Base-by-base conservation (phyloP, 176 grass and related monocot genomes). In the Phoenix dactylifera region DNA sequence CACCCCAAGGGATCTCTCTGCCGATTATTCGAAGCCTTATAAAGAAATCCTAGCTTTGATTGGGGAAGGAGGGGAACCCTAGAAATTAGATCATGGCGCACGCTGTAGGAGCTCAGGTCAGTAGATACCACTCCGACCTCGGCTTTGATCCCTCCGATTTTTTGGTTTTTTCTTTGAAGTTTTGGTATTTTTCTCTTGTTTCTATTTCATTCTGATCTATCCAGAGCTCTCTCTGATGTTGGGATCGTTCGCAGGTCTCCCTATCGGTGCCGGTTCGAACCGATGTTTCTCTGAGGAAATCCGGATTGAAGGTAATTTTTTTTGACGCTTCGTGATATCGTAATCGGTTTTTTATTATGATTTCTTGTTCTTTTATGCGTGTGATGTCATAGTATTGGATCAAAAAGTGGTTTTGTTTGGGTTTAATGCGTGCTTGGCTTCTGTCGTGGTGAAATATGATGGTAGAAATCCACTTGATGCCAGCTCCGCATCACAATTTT, bases 41-140 rank as follows among this genome's bases (percentile, higher is more conserved):
- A 44, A 44, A 12, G 9, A 49, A 50, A 52, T 48, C 48, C 56
- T 60, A 32, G n/a, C 28, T 39, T 39, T 39, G 35, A 39, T 3
- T 12, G 35, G 35, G 58, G 70, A 17, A 62, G 18, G 18, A 10
- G 50, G 18, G 26, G 18, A 55, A 39, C 18, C 15, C 3, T 55
- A 20, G 12, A 1, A 57, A 51, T 15, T 62, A 44, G 55, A n/a
- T 56, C 60, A 82, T 82, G 79, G 73, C 73, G 62, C 79, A 68
- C 30, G 67, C 73, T 55, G 54, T 82, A n/a, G 68, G 67, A 67
- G 55, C 67, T 49, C 79, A 68, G 79, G 79, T 82, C 16, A 55
- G 57, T 76, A 15, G 35, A 44, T 44, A 44, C 35, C 35, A 44
- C 10, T 44, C 9, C 35, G 7, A 12, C 7, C 1, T 14, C 35